These are phyloP conservation scores for Persicaria tinctoria DNA, from an alignment of 148 eudicot genomes.

Conservation along the genomic window DNA sequence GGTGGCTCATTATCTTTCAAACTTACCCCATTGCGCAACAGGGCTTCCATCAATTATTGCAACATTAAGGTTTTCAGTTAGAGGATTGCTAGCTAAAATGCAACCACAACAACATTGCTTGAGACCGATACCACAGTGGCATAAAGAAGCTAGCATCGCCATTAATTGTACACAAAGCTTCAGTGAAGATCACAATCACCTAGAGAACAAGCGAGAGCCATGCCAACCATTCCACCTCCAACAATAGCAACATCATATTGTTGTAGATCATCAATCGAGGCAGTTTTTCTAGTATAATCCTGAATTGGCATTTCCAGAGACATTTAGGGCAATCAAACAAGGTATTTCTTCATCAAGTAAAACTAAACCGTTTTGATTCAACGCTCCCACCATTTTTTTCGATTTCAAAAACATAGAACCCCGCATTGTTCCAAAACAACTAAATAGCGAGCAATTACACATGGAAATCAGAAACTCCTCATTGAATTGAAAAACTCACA, in stretches of 20 bases:
- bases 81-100: constrained; percentile 56
- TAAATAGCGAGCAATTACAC: not conserved
- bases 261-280: constrained; percentile 25
- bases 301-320: constrained; percentile 11
- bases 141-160: not conserved
- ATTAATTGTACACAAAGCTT: not conserved
- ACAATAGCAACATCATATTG: constrained; percentile 84
- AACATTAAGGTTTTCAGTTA: constrained; percentile 61
- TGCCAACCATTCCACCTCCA: constrained; percentile 99
- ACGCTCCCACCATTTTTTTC: not conserved
- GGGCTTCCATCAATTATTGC: constrained; percentile 94
- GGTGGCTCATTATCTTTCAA: constrained; percentile 68
- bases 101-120: constrained; percentile 1
- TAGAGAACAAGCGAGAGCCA: constrained; percentile 88
- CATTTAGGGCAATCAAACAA: not conserved
- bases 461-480: not conserved
- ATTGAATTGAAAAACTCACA: constrained; percentile 3
- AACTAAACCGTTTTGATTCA: not conserved
- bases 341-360: not conserved
- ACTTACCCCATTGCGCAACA: constrained; percentile 33
- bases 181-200: constrained; percentile 33
- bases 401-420: not conserved
- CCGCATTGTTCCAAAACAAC: not conserved
- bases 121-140: not conserved
- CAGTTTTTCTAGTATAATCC: constrained; percentile 34